Percentiles rank a stretch among this genome's conserved stretches.
phyloP scores from a whole-genome alignment of 495 filamentous ascomycete genomes.

The Hypoxylon fragiforme region DNA sequence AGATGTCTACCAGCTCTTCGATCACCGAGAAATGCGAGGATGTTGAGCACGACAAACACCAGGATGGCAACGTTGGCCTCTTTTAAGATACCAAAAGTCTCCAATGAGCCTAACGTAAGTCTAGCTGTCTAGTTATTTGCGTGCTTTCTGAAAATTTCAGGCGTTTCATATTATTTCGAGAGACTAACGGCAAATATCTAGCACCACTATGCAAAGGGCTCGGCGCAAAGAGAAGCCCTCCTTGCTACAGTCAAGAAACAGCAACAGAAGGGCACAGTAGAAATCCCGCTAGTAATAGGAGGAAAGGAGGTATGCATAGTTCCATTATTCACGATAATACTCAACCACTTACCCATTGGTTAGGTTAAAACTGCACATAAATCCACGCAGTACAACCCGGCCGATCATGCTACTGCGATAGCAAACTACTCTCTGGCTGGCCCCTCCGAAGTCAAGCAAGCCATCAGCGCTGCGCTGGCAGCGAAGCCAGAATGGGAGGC shows the following conservation, averaged over 20 bases:
- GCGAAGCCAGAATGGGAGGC: slow-evolving; percentile 82
- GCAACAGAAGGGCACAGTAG: slow-evolving; percentile 62
- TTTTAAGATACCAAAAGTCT: slow-evolving; percentile 84
- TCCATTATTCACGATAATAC: not conserved
- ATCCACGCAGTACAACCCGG: slow-evolving; percentile 70
- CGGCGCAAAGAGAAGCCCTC: slow-evolving; percentile 73
- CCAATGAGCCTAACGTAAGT: slow-evolving; percentile 93
- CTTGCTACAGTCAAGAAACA: slow-evolving; percentile 66
- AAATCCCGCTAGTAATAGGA: slow-evolving; percentile 76
- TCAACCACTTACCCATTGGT: not conserved
- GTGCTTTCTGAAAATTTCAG: no score
- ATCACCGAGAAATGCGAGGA: slow-evolving; percentile 17
- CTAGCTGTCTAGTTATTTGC: not conserved
- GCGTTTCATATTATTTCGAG: not conserved
- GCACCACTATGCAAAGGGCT: slow-evolving; percentile 86
- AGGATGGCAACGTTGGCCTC: slow-evolving; percentile 58
- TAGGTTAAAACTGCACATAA: slow-evolving; percentile 57
- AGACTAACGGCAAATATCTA: slow-evolving; percentile 43
- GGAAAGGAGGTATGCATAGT: slow-evolving; percentile 67
- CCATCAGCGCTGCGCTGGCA: slow-evolving; percentile 78
- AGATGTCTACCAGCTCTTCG: slow-evolving; percentile 24
- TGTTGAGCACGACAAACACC: slow-evolving; percentile 21
- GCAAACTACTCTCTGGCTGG: slow-evolving; percentile 80
- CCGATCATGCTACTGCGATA: slow-evolving; percentile 69
- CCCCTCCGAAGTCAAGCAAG: slow-evolving; percentile 67